phyloP scores from a whole-genome alignment of 495 filamentous ascomycete genomes.

The Podospora pseudoanserina region DNA sequence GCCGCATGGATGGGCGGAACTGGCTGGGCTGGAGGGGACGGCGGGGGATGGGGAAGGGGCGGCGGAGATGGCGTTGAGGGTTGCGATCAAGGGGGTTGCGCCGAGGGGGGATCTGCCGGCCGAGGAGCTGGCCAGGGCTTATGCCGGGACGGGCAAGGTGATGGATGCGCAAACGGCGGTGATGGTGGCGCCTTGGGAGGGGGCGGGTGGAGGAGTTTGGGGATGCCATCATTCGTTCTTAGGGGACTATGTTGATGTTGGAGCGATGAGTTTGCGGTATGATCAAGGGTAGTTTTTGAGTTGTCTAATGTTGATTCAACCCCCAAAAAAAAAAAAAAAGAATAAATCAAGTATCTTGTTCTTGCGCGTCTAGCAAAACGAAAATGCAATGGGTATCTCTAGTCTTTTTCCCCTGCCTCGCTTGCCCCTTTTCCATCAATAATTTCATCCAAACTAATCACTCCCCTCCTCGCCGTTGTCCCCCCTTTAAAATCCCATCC shows the following conservation, averaged over 20 bases:
- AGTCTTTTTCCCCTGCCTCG: neutral
- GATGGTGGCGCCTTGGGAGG: conserved; percentile 76
- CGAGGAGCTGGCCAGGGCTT: conserved; percentile 67
- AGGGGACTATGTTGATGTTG: neutral
- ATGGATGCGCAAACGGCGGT: conserved; percentile 73
- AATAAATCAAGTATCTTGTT: neutral
- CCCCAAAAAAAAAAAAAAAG: neutral
- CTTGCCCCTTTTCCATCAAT: neutral
- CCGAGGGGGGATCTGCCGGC: conserved; percentile 65
- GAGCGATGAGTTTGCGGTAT: neutral
- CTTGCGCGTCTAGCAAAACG: neutral
- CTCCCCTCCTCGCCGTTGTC: neutral
- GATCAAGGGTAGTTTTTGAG: neutral
- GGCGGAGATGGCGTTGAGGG: conserved; percentile 75
- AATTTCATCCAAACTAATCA: neutral
- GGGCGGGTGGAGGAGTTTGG: conserved; percentile 57
- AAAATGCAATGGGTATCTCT: neutral
- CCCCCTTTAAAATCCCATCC: conserved; percentile 27
- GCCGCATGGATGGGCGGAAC: conserved; percentile 70
- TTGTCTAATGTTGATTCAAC: neutral
- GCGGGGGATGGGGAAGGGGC: conserved; percentile 52
- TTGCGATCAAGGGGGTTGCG: conserved; percentile 67
- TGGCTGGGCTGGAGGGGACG: conserved; percentile 57
- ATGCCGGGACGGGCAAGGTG: conserved; percentile 66
- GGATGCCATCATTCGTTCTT: conserved; percentile 29